Conservation (phyloP, 75 land plant genomes). For the Selaginella moellendorffii region DNA sequence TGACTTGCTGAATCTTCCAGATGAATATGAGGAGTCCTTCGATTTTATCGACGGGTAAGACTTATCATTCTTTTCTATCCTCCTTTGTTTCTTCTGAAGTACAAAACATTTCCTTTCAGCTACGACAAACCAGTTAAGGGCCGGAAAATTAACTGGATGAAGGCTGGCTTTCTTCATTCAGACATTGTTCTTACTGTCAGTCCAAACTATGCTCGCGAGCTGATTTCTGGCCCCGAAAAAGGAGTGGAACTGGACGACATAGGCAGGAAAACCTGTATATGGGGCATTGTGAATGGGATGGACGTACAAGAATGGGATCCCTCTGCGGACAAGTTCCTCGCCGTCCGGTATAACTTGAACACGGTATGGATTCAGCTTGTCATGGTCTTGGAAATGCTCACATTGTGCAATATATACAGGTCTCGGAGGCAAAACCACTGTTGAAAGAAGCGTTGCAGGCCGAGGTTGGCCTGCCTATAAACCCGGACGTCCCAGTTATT, state of each 20-base stretch:
- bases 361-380: constrained; percentile 36
- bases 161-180: constrained; percentile 72
- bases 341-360: constrained; percentile 48
- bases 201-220: constrained; percentile 77
- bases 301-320: constrained; percentile 97
- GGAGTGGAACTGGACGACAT: constrained; percentile 63
- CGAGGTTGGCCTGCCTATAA: constrained; percentile 71
- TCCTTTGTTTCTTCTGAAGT: too few relatives aligned
- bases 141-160: constrained; percentile 96
- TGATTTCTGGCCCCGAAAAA: constrained; percentile 44
- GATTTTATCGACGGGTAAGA: constrained; percentile 84
- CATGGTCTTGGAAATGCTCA: not conserved
- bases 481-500: constrained; percentile 53
- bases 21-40: constrained; percentile 60
- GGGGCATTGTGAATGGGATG: constrained; percentile 89
- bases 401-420: constrained; percentile 30
- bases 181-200: constrained; percentile 71
- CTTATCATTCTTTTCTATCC: too few relatives aligned
- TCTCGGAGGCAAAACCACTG: constrained; percentile 50
- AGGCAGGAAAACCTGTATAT: constrained; percentile 28
- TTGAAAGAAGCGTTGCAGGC: constrained; percentile 85
- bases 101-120: constrained; percentile 25
- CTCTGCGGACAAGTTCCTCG: constrained; percentile 55
- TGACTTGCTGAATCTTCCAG: constrained; percentile 55
- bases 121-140: constrained; percentile 79